Evolutionary conservation across 2,329 filamentous ascomycete species (phyloP), one percentile per base, ranked within the genome.

Genomic region (Sphaerulina vaccinii): DNA sequence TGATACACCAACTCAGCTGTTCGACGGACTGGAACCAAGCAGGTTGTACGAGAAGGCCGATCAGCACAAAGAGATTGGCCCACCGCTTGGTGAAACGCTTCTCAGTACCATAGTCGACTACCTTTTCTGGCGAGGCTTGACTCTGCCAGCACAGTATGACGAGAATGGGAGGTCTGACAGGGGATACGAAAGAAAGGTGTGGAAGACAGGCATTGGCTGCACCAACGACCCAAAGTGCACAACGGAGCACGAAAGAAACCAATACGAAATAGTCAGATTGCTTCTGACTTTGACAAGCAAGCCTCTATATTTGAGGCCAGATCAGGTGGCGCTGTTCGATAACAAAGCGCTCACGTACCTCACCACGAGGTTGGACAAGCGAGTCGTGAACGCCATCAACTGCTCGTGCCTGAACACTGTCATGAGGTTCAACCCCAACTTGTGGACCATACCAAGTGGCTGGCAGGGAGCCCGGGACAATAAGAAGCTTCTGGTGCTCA

Each of bases 181-280:
- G 15, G 61, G 93, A 69, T 87, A 96, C 50, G 87, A 86, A 6
- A 96, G 93, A 71, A 87, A 90, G 48, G 97, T 99, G 68, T 99
- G 93, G 93, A 90, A 96, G 73, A 97, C 89, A 66, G 93, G 93
- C 41, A 92, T 99, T 23, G 93, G 93, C 11, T 97, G 92, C 75
- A 95, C 96, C 70, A 88, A 87, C 13, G 83, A 90, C 4, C 84
- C 95, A 62, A 86, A 86, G 8, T 92, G 90, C 3, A 96, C 86
- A 46, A 95, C 90, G 69, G 91, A 97, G 64, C 86, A 89, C 52
- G 93, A 99, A 73, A 95, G 81, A 73, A 96, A 96, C 70, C 83
- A 93, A 53, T 90, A 87, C 59, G 93, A 99, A 72, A 86, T 96
- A 23, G 72, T 97, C 63, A 83, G 92, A 18, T 76, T 99, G 51